Evolutionary conservation across 192 early-diverging fungal species (phyloP).

Genomic region (Rhizoclosmatium sp.): DNA sequence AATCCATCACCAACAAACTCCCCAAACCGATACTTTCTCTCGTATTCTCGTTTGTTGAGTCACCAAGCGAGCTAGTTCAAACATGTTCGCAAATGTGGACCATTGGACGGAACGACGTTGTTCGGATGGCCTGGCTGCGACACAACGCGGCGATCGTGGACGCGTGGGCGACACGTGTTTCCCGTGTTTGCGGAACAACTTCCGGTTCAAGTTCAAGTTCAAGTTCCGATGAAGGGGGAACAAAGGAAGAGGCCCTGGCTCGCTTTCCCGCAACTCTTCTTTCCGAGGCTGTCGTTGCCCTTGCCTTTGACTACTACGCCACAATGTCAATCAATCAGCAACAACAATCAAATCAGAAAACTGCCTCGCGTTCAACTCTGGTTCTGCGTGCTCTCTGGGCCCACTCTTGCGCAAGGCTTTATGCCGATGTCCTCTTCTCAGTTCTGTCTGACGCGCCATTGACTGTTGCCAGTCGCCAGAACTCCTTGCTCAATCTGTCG

Average conservation of each 20-base stretch:
- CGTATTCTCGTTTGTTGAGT: constrained; percentile 3
- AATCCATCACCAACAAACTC: neutral
- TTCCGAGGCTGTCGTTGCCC: neutral
- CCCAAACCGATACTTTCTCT: neutral
- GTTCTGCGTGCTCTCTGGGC: constrained; percentile 1
- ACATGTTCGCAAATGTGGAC: neutral
- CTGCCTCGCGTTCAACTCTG: neutral
- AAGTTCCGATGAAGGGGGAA: neutral
- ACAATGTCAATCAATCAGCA: neutral
- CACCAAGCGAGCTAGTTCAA: neutral
- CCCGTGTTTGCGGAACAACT: neutral
- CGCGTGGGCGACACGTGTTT: neutral
- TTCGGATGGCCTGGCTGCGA: neutral
- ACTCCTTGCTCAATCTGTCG: neutral
- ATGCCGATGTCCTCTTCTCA: neutral
- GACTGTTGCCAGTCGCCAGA: neutral
- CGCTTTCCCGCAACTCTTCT: neutral
- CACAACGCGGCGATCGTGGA: neutral
- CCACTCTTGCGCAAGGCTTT: neutral
- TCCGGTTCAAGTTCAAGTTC: neutral
- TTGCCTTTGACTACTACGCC: neutral
- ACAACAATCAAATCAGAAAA: neutral
- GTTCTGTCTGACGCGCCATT: neutral
- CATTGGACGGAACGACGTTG: neutral
- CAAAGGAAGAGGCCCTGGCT: neutral